These are phyloP conservation scores for Phytophthora citrophthora DNA, from an alignment of 352 stramenopile species.

Conservation along the genomic window DNA sequence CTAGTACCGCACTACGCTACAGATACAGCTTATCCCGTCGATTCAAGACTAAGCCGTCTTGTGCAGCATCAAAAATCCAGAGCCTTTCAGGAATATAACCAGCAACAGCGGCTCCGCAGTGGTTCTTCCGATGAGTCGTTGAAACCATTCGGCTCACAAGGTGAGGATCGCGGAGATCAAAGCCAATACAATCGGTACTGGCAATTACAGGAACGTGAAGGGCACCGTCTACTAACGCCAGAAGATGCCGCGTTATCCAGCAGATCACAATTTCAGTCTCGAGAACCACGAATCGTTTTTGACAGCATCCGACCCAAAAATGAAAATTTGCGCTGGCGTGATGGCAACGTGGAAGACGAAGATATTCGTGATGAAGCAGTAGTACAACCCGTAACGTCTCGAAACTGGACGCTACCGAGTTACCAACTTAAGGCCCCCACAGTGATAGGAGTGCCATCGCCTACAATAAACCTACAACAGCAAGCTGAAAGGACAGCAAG, in stretches of 20 bases:
- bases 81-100: conserved; percentile 47
- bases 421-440: conserved; percentile 5
- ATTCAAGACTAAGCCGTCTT: conserved; percentile 31
- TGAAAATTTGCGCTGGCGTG: conserved; percentile 10
- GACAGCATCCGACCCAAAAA: conserved; percentile 15
- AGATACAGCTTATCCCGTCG: conserved; percentile 19
- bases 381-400: neutral
- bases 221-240: conserved; percentile 25
- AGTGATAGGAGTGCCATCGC: conserved; percentile 6
- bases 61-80: conserved; percentile 46
- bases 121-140: conserved; percentile 5
- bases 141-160: neutral
- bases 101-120: conserved; percentile 12
- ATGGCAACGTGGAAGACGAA: conserved; percentile 9
- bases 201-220: conserved; percentile 31
- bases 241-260: conserved; percentile 12
- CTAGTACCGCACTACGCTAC: conserved; percentile 28
- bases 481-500: conserved; percentile 1
- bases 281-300: conserved; percentile 30
- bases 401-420: neutral
- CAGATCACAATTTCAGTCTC: conserved; percentile 10
- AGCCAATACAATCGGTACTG: conserved; percentile 19
- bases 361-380: conserved; percentile 12
- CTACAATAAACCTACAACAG: conserved; percentile 3
- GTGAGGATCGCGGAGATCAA: conserved; percentile 3